Base-by-base conservation (phyloP, 495 filamentous ascomycete species). In the Glonium stellatum region DNA sequence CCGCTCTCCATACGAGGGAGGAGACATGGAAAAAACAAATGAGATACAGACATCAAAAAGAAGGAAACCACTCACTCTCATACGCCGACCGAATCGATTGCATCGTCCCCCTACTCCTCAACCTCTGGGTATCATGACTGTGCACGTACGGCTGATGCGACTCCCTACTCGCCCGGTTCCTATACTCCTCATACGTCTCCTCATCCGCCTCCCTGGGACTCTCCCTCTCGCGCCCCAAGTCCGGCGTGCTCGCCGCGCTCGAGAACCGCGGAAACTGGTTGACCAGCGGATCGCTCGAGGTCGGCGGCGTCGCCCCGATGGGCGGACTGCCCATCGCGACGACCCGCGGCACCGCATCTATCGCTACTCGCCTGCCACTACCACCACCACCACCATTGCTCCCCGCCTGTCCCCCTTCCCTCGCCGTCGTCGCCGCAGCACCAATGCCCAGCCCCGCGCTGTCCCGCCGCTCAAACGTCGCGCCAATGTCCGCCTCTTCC, bases 81-180 rank as follows among this genome's bases (percentile, higher is more conserved):
- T 67, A 67, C 12, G 65, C 65, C 0, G 65, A 67, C 34, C 53
- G 27, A n/a, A 67, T 52, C 15, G 61, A 63, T 12, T 61, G 61
- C 13, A 61, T 48, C 1, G 54, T 35, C 1, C 31, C 31, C 12
- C 36, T 39, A 27, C 44, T 59, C 36, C 60, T 55, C 50, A 64
- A 31, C 39, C 53, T 57, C 12, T 63, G 52, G 15, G 56, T 63
- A 42, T 67, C 64, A 39, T 35, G 22, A 36, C 39, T 52, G 27
- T 61, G 57, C 34, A 64, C 22, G 39, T 58, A 64, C 13, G 48
- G 51, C 31, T 60, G 55, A 23, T 59, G 62, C 61, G 50, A 35
- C 15, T 25, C 25, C 25, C 5, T 35, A 13, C 46, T 47, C 37
- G 25, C 46, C 48, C 62, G n/a, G 13, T 42, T 37, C 46, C 56